Base-by-base conservation (phyloP, 495 filamentous ascomycete genomes). In the Xylaria longipes region DNA sequence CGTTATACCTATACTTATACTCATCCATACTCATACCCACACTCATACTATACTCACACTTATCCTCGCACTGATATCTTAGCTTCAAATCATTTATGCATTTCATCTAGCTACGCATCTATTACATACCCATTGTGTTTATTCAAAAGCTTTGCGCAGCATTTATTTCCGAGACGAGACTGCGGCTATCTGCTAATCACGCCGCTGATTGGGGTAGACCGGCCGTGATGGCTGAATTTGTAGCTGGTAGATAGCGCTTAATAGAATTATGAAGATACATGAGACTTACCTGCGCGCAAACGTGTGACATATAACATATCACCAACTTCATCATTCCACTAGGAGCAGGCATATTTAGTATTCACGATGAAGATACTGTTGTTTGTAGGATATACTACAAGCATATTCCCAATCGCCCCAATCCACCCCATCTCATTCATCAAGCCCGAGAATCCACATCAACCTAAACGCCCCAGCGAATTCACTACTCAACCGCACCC, bases 71-170 rank as follows among this genome's bases (percentile, higher is more conserved):
- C 27, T 29, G 12, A 29, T 56, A 12, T 31, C 15, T 56, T 14
- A 29, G 9, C 52, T 56, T 56, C 27, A 56, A 12, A 27, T 56
- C 48, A 14, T 57, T 25, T 27, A 35, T 60, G 11, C n/a, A 12
- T 60, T 60, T 33, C 20, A 37, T 60, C 33, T 60, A 60, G n/a
- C 33, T 37, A 60, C 31, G 11, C 9, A 60, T 37, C 14, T 56
- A 14, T 12, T 17, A 31, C 57, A 60, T 60, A 60, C 57, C 57
- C 57, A 56, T 56, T 37, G 2, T 60, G 2, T 37, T 60, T 60
- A 33, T 37, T 37, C 7, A 60, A 60, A 60, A 60, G 57, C 25
- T 12, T 22, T n/a, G 0, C 5, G 17, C 11, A 5, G 15, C 56
- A 60, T 60, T 60, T 11, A 15, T 22, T n/a, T 60, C 6, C 4